phyloP scores from a whole-genome alignment of 208 protist genomes.

The Kentomonas sorsogonicus region DNA sequence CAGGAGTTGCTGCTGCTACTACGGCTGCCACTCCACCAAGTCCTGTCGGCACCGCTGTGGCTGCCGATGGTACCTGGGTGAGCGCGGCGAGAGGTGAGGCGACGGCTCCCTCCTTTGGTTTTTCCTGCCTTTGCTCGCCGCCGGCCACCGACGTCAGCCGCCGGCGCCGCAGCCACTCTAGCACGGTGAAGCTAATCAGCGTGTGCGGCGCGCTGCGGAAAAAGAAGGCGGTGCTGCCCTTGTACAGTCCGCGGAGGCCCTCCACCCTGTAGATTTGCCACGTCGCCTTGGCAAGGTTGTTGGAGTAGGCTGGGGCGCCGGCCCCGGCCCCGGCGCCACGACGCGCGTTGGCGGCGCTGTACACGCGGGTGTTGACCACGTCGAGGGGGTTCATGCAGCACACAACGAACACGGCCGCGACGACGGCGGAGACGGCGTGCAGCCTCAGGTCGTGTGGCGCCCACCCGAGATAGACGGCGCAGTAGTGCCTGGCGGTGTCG shows the following conservation, averaged over 20 bases:
- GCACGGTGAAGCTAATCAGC: constrained; percentile 47
- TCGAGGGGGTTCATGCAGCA: constrained; percentile 26
- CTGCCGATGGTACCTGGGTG: too few relatives aligned
- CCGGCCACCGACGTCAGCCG: too few relatives aligned
- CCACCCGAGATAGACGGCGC: background rate
- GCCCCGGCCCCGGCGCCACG: too few relatives aligned
- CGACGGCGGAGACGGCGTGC: constrained; percentile 17
- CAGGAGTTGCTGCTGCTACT: too few relatives aligned
- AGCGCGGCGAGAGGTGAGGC: too few relatives aligned
- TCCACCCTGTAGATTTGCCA: constrained; percentile 49
- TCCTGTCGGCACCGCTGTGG: too few relatives aligned
- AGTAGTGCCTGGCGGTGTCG: constrained; percentile 14
- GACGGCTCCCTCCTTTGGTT: background rate
- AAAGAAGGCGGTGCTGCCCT: constrained; percentile 51
- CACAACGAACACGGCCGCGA: constrained; percentile 17
- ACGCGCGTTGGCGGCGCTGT: constrained; percentile 10
- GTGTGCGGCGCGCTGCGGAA: constrained; percentile 56
- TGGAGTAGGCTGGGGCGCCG: background rate
- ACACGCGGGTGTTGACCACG: constrained; percentile 36
- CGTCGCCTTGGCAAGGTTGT: constrained; percentile 4
- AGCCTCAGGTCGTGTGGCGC: constrained; percentile 8
- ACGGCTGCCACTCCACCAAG: too few relatives aligned
- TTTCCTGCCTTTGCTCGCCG: constrained; percentile 16
- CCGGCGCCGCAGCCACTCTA: constrained; percentile 46
- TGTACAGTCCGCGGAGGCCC: constrained; percentile 65